Evolutionary conservation across 768 basidiomycete species (phyloP).

Genomic region (Mycena galericulata): DNA sequence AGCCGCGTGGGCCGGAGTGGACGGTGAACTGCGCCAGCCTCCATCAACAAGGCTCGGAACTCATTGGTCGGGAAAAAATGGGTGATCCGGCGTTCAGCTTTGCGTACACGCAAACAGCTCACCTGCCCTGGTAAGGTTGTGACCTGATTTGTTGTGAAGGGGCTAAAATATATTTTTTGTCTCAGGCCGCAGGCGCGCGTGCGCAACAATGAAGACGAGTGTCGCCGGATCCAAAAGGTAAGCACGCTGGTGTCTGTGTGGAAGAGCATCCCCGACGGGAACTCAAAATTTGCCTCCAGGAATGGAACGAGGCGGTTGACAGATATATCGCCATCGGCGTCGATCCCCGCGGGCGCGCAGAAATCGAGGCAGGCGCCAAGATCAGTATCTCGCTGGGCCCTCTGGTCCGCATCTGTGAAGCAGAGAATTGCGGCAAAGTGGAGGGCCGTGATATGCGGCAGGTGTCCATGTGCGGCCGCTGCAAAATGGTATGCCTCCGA

Average conservation of each 20-base stretch:
- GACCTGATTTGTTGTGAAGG: not conserved
- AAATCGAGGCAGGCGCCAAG: conserved; percentile 40
- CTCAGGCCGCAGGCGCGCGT: conserved; percentile 14
- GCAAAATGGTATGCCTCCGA: conserved; percentile 39
- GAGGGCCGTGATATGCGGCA: conserved; percentile 34
- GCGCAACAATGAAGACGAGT: conserved; percentile 16
- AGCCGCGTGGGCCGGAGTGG: not conserved
- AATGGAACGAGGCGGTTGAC: conserved; percentile 43
- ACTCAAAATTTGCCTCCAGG: not conserved
- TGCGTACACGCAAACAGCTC: conserved; percentile 8
- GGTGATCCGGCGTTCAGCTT: conserved; percentile 17
- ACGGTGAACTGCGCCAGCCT: conserved; percentile 6
- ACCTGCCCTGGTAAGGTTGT: not conserved
- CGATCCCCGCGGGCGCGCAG: conserved; percentile 30
- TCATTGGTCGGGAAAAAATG: not conserved
- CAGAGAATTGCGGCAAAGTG: conserved; percentile 28
- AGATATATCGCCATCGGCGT: conserved; percentile 35
- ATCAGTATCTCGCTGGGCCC: conserved; percentile 38
- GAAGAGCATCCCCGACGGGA: not conserved
- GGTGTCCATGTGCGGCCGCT: conserved; percentile 35
- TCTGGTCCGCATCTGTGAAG: conserved; percentile 38
- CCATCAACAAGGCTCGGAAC: not conserved
- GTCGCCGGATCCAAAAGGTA: conserved; percentile 23
- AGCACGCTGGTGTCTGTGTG: not conserved
- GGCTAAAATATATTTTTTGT: not conserved